Evolutionary conservation across 495 filamentous ascomycete species (phyloP), one percentile per base, ranked within the genome.

Genomic region (Daldinia decipiens): DNA sequence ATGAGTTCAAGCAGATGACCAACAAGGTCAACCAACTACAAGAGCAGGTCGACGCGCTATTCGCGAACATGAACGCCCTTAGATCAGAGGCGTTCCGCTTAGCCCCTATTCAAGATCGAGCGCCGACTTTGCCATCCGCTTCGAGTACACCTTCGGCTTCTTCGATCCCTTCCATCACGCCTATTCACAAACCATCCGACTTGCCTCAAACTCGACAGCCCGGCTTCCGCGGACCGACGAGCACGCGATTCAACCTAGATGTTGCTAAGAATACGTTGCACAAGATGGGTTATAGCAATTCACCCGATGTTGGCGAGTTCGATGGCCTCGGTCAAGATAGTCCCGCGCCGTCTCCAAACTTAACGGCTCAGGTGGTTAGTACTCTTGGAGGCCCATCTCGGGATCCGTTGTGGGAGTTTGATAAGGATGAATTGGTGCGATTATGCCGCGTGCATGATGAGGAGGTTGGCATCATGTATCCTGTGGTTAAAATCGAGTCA

Each of bases 381-480:
- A 54, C 84, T 81, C 61, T 83, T 79, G 32, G 79, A 78, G 31
- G 89, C 85, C 32, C 50, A 5, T 34, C 74, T 29, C 27, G 64
- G 6, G 93, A 97, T 81, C 91, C 92, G 0, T 86, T 97, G 50
- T 94, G 91, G 91, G 79, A 85, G 9, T 83, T 93, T 31, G 84
- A 83, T 29, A 88, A 89, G 67, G 87, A 92, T 29, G 92, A 95
- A 70, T 87, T 92, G 58, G 69, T 92, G 12, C 86, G 91, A 1
- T 80, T 97, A 6, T 91, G 89, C 67, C 81, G 85, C 9, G 84
- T 93, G 6, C 92, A 92, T 70, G 90, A 94, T 59, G 92, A 97
- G 76, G 93, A 95, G 76, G 88, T 95, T 56, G 91, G 91, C 9
- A 84, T 93, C 59, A 95, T 95, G 92, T 95, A 95, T 77, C 93